These are phyloP conservation scores for Scedosporium dehoogii DNA, from an alignment of 2,329 filamentous ascomycete genomes.

Conservation along the genomic window DNA sequence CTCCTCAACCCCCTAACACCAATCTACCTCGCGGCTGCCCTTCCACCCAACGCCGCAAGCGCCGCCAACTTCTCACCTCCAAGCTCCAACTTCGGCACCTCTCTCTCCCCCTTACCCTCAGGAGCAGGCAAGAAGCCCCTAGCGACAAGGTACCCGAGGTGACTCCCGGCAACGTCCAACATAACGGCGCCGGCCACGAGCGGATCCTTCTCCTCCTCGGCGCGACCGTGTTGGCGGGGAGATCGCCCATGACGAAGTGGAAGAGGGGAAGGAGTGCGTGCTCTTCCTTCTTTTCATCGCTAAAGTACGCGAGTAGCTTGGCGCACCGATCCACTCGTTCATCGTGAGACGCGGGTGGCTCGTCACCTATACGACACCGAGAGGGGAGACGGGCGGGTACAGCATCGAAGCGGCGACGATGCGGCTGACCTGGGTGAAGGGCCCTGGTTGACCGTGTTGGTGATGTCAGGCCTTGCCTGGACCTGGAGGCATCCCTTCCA, in stretches of 20 bases:
- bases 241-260: constrained; percentile 60
- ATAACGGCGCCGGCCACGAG: constrained; percentile 44
- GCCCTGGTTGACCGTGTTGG: constrained; percentile 87
- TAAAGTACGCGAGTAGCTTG: constrained; percentile 25
- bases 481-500: constrained; percentile 83
- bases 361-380: constrained; percentile 63
- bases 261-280: constrained; percentile 48
- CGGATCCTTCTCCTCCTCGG: constrained; percentile 28
- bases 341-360: constrained; percentile 68
- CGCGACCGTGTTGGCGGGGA: constrained; percentile 57
- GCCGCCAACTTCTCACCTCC: constrained; percentile 10
- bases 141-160: constrained; percentile 48
- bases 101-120: constrained; percentile 17
- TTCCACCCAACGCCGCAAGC: constrained; percentile 10
- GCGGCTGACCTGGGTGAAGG: constrained; percentile 73
- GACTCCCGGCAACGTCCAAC: constrained; percentile 46
- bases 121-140: constrained; percentile 47
- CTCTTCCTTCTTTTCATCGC: constrained; percentile 19
- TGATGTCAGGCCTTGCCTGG: constrained; percentile 59
- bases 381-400: constrained; percentile 37
- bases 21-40: constrained; percentile 1
- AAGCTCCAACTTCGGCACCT: constrained; percentile 35
- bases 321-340: constrained; percentile 67
- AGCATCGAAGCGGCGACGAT: constrained; percentile 68
- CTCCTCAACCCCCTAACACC: background rate